Conservation (phyloP, 176 grass and related monocot genomes). For the Rhipidocladum racemiflorum region DNA sequence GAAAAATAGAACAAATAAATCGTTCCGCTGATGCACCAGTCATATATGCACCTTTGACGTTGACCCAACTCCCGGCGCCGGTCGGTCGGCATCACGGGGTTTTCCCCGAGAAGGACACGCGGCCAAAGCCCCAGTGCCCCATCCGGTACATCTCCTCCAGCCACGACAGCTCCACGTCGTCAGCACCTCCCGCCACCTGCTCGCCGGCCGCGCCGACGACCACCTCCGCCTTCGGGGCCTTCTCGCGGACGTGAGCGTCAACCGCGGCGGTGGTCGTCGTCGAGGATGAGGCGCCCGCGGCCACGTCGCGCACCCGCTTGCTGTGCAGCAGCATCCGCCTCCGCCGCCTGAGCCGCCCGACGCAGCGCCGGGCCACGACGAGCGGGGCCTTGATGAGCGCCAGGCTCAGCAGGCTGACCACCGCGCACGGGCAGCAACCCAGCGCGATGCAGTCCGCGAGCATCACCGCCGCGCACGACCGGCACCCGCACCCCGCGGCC, state of each 20-base stretch:
- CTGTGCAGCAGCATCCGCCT: not conserved
- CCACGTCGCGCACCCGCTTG: constrained; percentile 45
- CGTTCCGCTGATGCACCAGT: not conserved
- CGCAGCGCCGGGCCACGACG: constrained; percentile 35
- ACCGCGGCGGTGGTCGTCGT: not conserved
- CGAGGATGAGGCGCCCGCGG: not conserved
- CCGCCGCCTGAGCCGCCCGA: constrained; percentile 18
- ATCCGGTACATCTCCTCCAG: constrained; percentile 61
- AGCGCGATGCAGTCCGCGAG: constrained; percentile 73
- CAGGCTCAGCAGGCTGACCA: constrained; percentile 47
- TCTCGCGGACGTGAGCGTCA: not conserved
- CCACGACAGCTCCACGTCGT: constrained; percentile 37
- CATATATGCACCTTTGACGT: not conserved
- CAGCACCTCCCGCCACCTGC: not conserved
- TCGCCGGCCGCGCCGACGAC: not conserved
- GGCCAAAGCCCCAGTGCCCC: constrained; percentile 85
- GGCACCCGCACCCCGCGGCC: constrained; percentile 40
- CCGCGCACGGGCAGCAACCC: constrained; percentile 70
- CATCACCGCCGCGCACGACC: constrained; percentile 57
- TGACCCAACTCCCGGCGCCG: not conserved
- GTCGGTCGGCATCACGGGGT: constrained; percentile 27
- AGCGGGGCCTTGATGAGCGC: constrained; percentile 62
- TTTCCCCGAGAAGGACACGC: constrained; percentile 59
- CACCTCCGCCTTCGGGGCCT: not conserved
- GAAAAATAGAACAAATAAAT: not conserved